Percentiles rank a stretch among this genome's conserved stretches.
These are phyloP conservation scores for Mycosarcoma maydis DNA, from an alignment of 1,284 basidiomycete genomes.

Conservation along the genomic window DNA sequence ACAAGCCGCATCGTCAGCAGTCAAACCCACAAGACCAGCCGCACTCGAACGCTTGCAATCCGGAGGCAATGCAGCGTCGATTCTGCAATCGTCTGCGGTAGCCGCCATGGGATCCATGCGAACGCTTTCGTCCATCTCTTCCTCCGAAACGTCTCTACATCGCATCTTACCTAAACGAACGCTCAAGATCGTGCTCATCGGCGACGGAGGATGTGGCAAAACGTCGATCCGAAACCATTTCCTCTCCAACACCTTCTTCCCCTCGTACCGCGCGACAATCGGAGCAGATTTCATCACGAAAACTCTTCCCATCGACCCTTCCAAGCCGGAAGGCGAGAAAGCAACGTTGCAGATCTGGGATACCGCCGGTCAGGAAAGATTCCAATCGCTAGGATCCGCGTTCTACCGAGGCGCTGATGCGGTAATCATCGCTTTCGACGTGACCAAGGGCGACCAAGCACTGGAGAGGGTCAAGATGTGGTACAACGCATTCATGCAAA, in stretches of 20 bases:
- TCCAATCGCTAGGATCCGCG: slow-evolving; percentile 58
- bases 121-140: slow-evolving; percentile 20
- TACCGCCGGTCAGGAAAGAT: slow-evolving; percentile 63
- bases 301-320: slow-evolving; percentile 27
- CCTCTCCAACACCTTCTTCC: slow-evolving; percentile 41
- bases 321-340: slow-evolving; percentile 26
- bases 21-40: not conserved
- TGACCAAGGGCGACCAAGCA: slow-evolving; percentile 10
- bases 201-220: slow-evolving; percentile 54
- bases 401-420: slow-evolving; percentile 63
- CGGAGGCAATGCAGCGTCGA: slow-evolving; percentile 6
- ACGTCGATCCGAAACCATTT: slow-evolving; percentile 53
- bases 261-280: slow-evolving; percentile 56
- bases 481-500: slow-evolving; percentile 53
- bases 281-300: slow-evolving; percentile 61
- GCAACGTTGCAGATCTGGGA: slow-evolving; percentile 52
- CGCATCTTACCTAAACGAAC: slow-evolving; percentile 23
- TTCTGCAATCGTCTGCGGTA: slow-evolving; percentile 22
- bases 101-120: slow-evolving; percentile 25
- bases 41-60: slow-evolving; percentile 16
- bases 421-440: slow-evolving; percentile 53
- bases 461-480: slow-evolving; percentile 29
- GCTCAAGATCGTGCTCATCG: slow-evolving; percentile 61
- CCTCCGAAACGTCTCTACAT: slow-evolving; percentile 22
- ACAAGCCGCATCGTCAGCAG: not conserved